phyloP scores from a whole-genome alignment of 371 early-diverging fungal species.

The Blakeslea trispora region DNA sequence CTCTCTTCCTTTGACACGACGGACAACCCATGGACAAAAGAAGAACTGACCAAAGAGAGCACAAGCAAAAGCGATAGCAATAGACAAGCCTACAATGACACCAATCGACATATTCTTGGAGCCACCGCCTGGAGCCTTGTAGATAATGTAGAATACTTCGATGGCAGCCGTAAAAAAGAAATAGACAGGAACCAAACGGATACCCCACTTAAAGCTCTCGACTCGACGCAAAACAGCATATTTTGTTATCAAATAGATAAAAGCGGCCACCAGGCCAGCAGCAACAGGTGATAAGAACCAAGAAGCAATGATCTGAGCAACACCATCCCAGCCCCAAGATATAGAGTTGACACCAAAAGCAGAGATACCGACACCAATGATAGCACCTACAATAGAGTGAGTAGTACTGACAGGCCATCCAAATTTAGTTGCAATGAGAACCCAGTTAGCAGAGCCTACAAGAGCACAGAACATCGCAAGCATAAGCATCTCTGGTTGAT shows the following conservation, averaged over 20 bases:
- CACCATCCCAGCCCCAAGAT: conserved; percentile 72
- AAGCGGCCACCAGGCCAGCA: conserved; percentile 68
- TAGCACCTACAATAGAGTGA: conserved; percentile 78
- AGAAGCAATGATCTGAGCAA: conserved; percentile 72
- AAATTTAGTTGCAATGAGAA: conserved; percentile 65
- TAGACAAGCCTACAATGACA: conserved; percentile 57
- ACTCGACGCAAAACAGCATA: conserved; percentile 60
- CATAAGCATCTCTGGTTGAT: conserved; percentile 77
- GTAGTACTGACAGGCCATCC: conserved; percentile 67
- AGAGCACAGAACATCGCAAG: conserved; percentile 82
- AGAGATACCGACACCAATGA: conserved; percentile 78
- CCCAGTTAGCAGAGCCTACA: conserved; percentile 78
- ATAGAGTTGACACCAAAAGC: conserved; percentile 69
- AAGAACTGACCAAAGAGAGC: conserved; percentile 62
- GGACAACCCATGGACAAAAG: conserved; percentile 64
- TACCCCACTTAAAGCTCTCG: conserved; percentile 74
- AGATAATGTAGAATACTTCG: conserved; percentile 74
- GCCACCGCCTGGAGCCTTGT: conserved; percentile 64
- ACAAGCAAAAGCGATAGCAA: conserved; percentile 45
- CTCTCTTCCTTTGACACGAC: conserved; percentile 66
- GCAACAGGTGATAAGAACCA: conserved; percentile 79
- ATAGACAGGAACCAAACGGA: conserved; percentile 79
- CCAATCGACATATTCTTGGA: conserved; percentile 41
- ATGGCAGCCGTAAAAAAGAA: conserved; percentile 74
- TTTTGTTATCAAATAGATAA: conserved; percentile 70